A percentile compares a stretch with the other conserved stretches of the same genome.
Evolutionary conservation across 2,329 filamentous ascomycete species (phyloP).

Genomic region (Fusarium succisae): DNA sequence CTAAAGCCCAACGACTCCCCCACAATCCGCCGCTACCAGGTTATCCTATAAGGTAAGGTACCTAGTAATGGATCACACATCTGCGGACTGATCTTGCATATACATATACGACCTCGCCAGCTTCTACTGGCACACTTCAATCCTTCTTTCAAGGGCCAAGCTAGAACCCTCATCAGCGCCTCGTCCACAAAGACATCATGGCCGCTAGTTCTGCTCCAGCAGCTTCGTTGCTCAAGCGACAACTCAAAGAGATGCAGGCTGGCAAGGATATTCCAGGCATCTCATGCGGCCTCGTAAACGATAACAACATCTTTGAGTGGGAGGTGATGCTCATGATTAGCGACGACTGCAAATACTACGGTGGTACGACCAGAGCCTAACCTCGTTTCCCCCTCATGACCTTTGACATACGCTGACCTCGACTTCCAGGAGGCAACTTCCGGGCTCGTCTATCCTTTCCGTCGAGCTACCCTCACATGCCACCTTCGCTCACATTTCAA

Average conservation of each 20-base stretch:
- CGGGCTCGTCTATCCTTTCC: slow-evolving; percentile 87
- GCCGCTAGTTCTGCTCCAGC: slow-evolving; percentile 59
- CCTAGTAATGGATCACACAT: slow-evolving; percentile 12
- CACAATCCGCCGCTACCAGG: slow-evolving; percentile 24
- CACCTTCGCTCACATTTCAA: slow-evolving; percentile 89
- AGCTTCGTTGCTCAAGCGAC: slow-evolving; percentile 78
- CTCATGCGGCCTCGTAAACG: slow-evolving; percentile 86
- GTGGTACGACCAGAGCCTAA: slow-evolving; percentile 66
- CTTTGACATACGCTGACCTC: slow-evolving; percentile 14
- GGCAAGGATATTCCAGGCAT: slow-evolving; percentile 94
- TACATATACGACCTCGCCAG: not conserved
- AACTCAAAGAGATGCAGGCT: slow-evolving; percentile 93
- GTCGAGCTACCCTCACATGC: slow-evolving; percentile 83
- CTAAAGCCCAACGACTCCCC: slow-evolving; percentile 21
- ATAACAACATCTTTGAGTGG: slow-evolving; percentile 94
- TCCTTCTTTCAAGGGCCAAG: not conserved
- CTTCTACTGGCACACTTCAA: not conserved
- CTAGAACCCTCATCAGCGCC: not conserved
- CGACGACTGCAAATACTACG: slow-evolving; percentile 93
- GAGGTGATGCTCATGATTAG: slow-evolving; percentile 99
- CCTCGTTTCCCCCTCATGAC: not conserved
- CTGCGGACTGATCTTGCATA: slow-evolving; percentile 9
- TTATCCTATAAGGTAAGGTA: not conserved
- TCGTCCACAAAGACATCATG: slow-evolving; percentile 21
- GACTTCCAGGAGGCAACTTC: slow-evolving; percentile 82